These are phyloP conservation scores for Calendula officinalis DNA, from an alignment of 129 eudicot genomes.

Conservation along the genomic window DNA sequence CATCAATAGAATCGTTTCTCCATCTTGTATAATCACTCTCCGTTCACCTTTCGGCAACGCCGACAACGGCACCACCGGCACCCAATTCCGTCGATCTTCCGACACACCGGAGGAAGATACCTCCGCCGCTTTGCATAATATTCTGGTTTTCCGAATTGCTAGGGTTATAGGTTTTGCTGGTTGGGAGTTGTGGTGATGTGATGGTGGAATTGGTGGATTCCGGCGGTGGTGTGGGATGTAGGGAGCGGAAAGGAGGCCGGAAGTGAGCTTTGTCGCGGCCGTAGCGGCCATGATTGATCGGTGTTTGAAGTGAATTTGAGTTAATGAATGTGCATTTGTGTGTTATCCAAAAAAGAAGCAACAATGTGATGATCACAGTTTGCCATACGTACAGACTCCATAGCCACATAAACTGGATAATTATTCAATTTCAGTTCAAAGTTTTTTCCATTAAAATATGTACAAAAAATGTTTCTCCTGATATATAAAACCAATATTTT, in stretches of 20 bases:
- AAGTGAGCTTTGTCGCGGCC: conserved; percentile 57
- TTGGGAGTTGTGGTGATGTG: conserved; percentile 1
- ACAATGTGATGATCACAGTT: background rate
- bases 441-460: too few species aligned
- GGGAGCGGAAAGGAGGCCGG: conserved; percentile 46
- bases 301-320: conserved; percentile 8
- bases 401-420: conserved; percentile 49
- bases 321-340: conserved; percentile 9
- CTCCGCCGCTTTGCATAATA: conserved; percentile 65
- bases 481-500: background rate
- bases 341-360: conserved; percentile 22
- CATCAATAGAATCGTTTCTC: conserved; percentile 66
- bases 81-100: conserved; percentile 58
- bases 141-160: conserved; percentile 2
- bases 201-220: conserved; percentile 20
- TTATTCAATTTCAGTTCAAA: background rate
- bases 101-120: conserved; percentile 35
- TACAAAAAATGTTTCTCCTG: background rate
- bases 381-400: conserved; percentile 28
- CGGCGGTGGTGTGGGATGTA: conserved; percentile 40
- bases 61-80: conserved; percentile 92
- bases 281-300: conserved; percentile 46
- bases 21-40: conserved; percentile 87
- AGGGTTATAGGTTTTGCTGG: conserved; percentile 2
- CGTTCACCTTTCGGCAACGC: conserved; percentile 96